Conservation (phyloP, 176 grass and related monocot species). For the Eremochloa ophiuroides region DNA sequence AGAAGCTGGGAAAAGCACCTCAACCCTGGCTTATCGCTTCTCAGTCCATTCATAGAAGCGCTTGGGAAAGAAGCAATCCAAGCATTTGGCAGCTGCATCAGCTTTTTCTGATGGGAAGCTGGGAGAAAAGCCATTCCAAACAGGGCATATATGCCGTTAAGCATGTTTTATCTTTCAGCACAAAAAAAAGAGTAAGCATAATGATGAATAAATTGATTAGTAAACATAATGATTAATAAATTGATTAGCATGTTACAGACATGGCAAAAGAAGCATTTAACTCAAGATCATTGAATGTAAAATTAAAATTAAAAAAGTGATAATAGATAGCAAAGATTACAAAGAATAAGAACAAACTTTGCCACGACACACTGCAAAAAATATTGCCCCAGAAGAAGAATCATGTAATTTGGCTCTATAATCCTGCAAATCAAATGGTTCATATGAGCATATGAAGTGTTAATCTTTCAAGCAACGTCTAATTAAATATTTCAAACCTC, state of each 20-base stretch:
- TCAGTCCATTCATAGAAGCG: not conserved
- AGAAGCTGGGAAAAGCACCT: not conserved
- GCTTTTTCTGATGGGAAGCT: not conserved
- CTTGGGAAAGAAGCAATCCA: not conserved
- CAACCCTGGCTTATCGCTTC: not conserved
- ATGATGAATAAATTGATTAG: constrained; percentile 6
- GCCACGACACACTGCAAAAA: constrained; percentile 99
- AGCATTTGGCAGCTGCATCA: not conserved
- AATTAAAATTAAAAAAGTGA: constrained; percentile 9
- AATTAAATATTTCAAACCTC: constrained; percentile 54
- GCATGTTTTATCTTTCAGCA: constrained; percentile 12
- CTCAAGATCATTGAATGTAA: constrained; percentile 13
- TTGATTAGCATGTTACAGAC: not conserved
- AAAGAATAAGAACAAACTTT: constrained; percentile 67
- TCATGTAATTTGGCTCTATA: constrained; percentile 73
- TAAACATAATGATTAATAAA: constrained; percentile 17
- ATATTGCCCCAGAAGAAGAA: constrained; percentile 78
- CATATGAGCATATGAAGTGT: constrained; percentile 24
- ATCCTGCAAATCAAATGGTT: constrained; percentile 61
- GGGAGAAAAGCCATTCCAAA: not conserved
- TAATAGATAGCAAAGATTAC: constrained; percentile 25
- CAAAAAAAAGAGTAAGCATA: not conserved
- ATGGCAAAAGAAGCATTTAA: not conserved
- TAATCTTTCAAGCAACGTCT: constrained; percentile 4
- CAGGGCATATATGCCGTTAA: not conserved